Conservation (phyloP, 306 rosid species). For the peach (Prunus persica) region DNA sequence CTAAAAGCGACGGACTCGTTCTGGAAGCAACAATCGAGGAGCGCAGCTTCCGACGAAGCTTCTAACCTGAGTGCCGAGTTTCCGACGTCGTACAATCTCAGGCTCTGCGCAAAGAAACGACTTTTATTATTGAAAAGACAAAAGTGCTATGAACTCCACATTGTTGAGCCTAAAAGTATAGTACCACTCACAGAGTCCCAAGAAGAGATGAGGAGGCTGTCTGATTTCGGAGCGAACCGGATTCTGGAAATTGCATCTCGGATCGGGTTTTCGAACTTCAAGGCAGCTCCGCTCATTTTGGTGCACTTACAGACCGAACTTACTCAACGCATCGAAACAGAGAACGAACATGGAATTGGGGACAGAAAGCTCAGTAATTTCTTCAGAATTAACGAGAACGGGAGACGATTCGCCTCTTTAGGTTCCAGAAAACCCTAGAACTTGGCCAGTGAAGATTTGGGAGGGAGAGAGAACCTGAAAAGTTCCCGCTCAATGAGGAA, state of each 20-base stretch:
- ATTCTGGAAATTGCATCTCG: constrained; percentile 56
- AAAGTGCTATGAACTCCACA: not conserved
- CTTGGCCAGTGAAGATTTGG: not conserved
- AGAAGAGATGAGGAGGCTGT: constrained; percentile 72
- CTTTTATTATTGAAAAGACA: not conserved
- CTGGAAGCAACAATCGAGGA: constrained; percentile 75
- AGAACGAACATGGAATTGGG: not conserved
- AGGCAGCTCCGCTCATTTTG: constrained; percentile 29
- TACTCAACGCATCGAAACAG: not conserved
- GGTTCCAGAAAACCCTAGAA: constrained; percentile 4
- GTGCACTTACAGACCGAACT: not conserved
- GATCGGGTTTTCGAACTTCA: constrained; percentile 36
- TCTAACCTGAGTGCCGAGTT: constrained; percentile 45
- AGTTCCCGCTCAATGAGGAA: constrained; percentile 15
- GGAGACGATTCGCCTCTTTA: not conserved
- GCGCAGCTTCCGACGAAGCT: constrained; percentile 53
- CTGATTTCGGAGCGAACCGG: constrained; percentile 56
- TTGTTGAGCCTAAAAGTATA: not conserved
- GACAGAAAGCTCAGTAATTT: not conserved
- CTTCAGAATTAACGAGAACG: not conserved
- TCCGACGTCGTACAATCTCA: constrained; percentile 65
- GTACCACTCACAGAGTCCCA: constrained; percentile 68
- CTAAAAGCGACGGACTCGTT: constrained; percentile 52
- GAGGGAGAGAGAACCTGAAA: not conserved
- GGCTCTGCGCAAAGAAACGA: constrained; percentile 39